phyloP scores from a whole-genome alignment of 805 yeast species.

The Kodamaea sagamina region DNA sequence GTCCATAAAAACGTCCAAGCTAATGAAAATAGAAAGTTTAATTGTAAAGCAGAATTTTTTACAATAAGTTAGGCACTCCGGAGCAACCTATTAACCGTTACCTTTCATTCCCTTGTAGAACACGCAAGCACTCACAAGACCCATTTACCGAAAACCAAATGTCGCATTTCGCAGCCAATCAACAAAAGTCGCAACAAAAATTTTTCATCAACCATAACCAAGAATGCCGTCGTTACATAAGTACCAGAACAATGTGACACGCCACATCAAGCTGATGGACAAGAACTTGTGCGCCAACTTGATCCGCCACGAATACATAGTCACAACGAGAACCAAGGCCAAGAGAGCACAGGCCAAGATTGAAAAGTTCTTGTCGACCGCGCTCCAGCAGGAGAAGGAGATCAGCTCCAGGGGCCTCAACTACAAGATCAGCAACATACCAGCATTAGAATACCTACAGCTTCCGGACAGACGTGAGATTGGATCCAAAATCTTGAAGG shows the following conservation, averaged over 20 bases:
- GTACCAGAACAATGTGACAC: constrained; percentile 43
- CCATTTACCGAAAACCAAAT: too few relatives aligned
- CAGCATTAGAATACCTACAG: constrained; percentile 27
- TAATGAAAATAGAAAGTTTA: too few relatives aligned
- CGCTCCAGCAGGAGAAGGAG: constrained; percentile 30
- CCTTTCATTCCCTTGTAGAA: too few relatives aligned
- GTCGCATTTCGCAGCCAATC: background rate
- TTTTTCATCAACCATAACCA: constrained; percentile 8
- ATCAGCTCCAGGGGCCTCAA: constrained; percentile 17
- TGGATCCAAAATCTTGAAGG: constrained; percentile 62
- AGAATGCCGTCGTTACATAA: constrained; percentile 45
- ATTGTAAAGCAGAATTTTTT: too few relatives aligned
- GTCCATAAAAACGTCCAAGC: too few relatives aligned
- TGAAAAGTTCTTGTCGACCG: constrained; percentile 38
- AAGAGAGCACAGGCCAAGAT: constrained; percentile 45
- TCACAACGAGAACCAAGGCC: constrained; percentile 46
- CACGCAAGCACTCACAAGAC: too few relatives aligned
- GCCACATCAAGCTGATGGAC: constrained; percentile 46
- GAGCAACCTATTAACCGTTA: too few relatives aligned
- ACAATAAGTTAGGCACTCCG: too few relatives aligned
- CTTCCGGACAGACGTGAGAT: constrained; percentile 29
- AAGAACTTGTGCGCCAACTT: constrained; percentile 45
- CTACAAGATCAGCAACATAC: constrained; percentile 15
- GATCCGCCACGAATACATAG: constrained; percentile 46
- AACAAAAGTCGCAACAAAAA: background rate